Evolutionary conservation across 1,139 yeast species (phyloP).

Genomic region (Yamadazyma trypodendri): DNA sequence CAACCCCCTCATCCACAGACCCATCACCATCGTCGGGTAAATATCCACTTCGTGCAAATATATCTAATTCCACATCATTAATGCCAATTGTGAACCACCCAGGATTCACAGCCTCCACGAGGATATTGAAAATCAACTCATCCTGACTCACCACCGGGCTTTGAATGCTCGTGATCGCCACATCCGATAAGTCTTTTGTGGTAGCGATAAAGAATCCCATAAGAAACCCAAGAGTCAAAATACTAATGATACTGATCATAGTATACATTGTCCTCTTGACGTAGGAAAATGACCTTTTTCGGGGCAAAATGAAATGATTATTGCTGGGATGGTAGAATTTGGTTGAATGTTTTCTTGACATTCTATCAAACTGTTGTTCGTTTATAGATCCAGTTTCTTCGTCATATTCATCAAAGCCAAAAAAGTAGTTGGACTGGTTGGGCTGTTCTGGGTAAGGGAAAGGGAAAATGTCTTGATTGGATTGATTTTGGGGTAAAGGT

Average conservation of each 20-base stretch:
- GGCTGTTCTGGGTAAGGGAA: constrained; percentile 54
- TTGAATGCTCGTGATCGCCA: constrained; percentile 57
- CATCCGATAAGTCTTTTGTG: constrained; percentile 74
- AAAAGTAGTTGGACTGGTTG: constrained; percentile 22
- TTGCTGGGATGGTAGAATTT: constrained; percentile 18
- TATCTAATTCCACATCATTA: constrained; percentile 70
- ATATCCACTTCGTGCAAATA: constrained; percentile 80
- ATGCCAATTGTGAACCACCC: constrained; percentile 74
- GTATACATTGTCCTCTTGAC: constrained; percentile 57
- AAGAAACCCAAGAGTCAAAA: constrained; percentile 70
- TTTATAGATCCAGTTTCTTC: constrained; percentile 27
- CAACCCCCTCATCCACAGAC: constrained; percentile 2
- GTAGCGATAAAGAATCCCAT: constrained; percentile 86
- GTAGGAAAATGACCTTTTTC: constrained; percentile 31
- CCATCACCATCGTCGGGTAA: constrained; percentile 20
- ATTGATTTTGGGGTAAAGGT: constrained; percentile 7
- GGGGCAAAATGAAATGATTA: constrained; percentile 30
- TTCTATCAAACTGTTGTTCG: constrained; percentile 20
- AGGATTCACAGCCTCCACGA: constrained; percentile 81
- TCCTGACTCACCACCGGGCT: constrained; percentile 81
- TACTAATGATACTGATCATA: constrained; percentile 48
- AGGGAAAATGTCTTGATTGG: constrained; percentile 37
- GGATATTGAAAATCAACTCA: constrained; percentile 77
- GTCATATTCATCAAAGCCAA: constrained; percentile 43
- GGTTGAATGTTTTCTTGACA: constrained; percentile 14